Conservation (phyloP, 75 land plant genomes). For the Picea sitchensis region DNA sequence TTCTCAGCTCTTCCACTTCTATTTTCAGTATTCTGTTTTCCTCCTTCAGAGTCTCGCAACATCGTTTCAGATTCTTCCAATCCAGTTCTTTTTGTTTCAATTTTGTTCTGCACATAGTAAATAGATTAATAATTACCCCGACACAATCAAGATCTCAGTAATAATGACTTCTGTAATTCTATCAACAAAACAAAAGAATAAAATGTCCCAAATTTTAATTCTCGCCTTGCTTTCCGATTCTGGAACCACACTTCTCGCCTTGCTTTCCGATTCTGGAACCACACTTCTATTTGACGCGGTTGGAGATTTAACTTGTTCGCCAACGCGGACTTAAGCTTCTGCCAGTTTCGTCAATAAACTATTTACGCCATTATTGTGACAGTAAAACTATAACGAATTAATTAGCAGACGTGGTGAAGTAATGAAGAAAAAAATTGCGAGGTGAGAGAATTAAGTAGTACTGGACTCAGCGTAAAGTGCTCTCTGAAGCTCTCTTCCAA, state of each 20-base stretch:
- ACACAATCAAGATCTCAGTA: too few relatives aligned
- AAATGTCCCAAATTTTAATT: conserved; percentile 3
- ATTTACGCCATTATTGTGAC: too few relatives aligned
- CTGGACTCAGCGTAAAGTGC: conserved; percentile 24
- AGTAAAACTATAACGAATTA: too few relatives aligned
- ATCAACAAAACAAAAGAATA: too few relatives aligned
- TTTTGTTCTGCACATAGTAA: conserved; percentile 34
- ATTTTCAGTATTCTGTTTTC: conserved; percentile 61
- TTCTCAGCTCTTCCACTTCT: conserved; percentile 59
- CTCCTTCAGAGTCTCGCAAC: conserved; percentile 61
- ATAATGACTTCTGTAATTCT: too few relatives aligned
- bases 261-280: conserved; percentile 34
- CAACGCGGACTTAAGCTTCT: conserved; percentile 53
- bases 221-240: conserved; percentile 20
- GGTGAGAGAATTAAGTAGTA: background rate
- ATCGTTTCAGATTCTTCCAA: conserved; percentile 57
- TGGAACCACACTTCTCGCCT: conserved; percentile 31
- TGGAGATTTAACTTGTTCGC: conserved; percentile 27
- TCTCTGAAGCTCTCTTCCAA: conserved; percentile 31
- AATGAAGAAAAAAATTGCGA: too few relatives aligned
- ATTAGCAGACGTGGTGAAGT: too few relatives aligned
- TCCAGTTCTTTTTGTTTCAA: conserved; percentile 74
- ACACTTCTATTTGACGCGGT: conserved; percentile 31
- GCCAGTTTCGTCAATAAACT: background rate
- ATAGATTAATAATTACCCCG: background rate